phyloP scores from a whole-genome alignment of 176 grass and related monocot genomes.

The Leersia perrieri region DNA sequence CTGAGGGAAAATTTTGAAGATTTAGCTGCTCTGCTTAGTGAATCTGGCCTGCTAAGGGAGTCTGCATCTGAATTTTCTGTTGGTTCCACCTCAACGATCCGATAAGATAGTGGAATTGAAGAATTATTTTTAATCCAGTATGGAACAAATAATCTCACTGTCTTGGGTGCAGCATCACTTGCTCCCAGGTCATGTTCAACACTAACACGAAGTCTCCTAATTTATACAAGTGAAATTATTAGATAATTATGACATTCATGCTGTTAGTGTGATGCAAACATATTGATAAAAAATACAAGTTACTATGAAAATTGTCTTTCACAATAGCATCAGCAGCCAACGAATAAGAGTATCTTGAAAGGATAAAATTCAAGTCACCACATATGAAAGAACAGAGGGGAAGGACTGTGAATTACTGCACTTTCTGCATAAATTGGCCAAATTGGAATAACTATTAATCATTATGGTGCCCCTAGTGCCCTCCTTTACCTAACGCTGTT shows the following conservation, averaged over 20 bases:
- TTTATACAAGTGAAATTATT: slow-evolving; percentile 27
- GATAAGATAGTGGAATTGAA: slow-evolving; percentile 70
- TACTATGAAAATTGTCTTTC: not conserved
- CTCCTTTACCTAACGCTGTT: not conserved
- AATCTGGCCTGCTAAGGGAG: slow-evolving; percentile 58
- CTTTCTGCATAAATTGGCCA: too few species aligned
- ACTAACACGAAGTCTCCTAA: slow-evolving; percentile 85
- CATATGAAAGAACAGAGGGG: too few species aligned
- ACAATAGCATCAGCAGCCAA: too few species aligned
- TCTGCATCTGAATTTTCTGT: slow-evolving; percentile 66
- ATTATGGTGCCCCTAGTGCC: not conserved
- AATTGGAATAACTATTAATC: too few species aligned
- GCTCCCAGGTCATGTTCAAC: slow-evolving; percentile 88
- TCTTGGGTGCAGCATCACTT: slow-evolving; percentile 84
- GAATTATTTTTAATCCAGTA: slow-evolving; percentile 98
- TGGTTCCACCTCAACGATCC: slow-evolving; percentile 75
- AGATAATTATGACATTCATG: slow-evolving; percentile 28
- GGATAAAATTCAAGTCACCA: not conserved
- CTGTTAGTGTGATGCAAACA: too few species aligned
- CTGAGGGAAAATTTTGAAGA: slow-evolving; percentile 84
- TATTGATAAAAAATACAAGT: not conserved
- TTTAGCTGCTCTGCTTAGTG: slow-evolving; percentile 62
- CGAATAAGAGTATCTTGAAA: not conserved
- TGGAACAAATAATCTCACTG: slow-evolving; percentile 90
- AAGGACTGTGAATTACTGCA: too few species aligned